These are phyloP conservation scores for Microdochium trichocladiopsis DNA, from an alignment of 2,329 filamentous ascomycete species.

Conservation along the genomic window DNA sequence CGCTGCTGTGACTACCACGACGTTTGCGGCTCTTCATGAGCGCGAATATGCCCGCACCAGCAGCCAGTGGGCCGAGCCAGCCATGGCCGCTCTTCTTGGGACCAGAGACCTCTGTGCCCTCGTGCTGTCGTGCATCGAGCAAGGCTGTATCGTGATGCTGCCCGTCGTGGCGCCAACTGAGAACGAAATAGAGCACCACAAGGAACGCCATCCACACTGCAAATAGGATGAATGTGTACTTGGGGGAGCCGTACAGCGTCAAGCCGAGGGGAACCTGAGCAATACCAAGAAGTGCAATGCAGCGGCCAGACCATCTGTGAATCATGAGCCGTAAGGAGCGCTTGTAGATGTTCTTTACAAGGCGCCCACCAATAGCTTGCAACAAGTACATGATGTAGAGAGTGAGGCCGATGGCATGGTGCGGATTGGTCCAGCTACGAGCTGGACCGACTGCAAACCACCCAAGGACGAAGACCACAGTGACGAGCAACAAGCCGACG, in stretches of 20 bases:
- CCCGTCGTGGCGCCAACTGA: constrained; percentile 63
- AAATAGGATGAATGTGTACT: constrained; percentile 78
- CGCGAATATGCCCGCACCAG: constrained; percentile 42
- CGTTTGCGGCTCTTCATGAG: constrained; percentile 31
- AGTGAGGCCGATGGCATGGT: constrained; percentile 77
- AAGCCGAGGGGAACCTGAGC: constrained; percentile 83
- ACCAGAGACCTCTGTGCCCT: constrained; percentile 32
- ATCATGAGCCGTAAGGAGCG: constrained; percentile 53
- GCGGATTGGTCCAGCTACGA: constrained; percentile 69
- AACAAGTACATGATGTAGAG: constrained; percentile 67
- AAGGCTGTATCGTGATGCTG: constrained; percentile 43
- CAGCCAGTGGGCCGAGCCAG: constrained; percentile 46
- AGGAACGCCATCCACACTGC: constrained; percentile 70
- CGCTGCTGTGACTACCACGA: constrained; percentile 31
- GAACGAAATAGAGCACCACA: constrained; percentile 68
- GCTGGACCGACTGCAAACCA: constrained; percentile 71
- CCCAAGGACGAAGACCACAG: constrained; percentile 67
- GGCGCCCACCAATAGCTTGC: constrained; percentile 62
- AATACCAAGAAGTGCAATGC: constrained; percentile 73
- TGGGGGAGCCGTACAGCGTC: constrained; percentile 86
- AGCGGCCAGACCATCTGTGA: constrained; percentile 82
- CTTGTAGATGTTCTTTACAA: constrained; percentile 47
- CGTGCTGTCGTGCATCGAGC: constrained; percentile 52
- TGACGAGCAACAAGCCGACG: constrained; percentile 58
- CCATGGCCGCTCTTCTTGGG: constrained; percentile 24